Conservation (phyloP, 2,329 filamentous ascomycete species). For the Fusarium sp. region DNA sequence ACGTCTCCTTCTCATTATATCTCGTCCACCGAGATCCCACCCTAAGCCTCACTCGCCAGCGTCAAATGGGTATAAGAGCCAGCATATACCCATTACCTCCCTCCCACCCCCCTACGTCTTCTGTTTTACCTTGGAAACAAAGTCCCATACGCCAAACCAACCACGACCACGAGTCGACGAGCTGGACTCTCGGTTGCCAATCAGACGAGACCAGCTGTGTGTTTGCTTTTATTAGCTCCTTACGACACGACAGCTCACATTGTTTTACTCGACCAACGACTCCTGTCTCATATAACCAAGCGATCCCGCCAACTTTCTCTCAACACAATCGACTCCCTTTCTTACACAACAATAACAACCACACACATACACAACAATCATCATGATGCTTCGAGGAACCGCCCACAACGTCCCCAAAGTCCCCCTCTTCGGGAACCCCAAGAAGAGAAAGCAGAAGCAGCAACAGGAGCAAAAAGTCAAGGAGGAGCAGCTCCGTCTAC, state of each 20-base stretch:
- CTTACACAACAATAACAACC: neutral
- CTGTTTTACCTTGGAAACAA: slow-evolving; percentile 10
- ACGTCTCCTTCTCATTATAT: no score
- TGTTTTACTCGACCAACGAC: slow-evolving; percentile 26
- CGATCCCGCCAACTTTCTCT: slow-evolving; percentile 11
- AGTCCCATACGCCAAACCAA: neutral
- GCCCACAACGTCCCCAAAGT: slow-evolving; percentile 31
- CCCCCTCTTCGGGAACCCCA: slow-evolving; percentile 42
- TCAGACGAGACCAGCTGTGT: slow-evolving; percentile 26
- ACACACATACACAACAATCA: slow-evolving; percentile 4
- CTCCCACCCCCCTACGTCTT: slow-evolving; percentile 16
- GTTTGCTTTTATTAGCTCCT: slow-evolving; percentile 29
- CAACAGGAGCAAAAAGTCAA: slow-evolving; percentile 37
- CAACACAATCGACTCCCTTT: neutral
- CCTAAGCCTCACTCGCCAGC: no score
- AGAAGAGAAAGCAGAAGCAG: slow-evolving; percentile 44
- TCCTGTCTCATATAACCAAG: slow-evolving; percentile 13
- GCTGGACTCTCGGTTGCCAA: slow-evolving; percentile 34
- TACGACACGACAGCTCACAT: slow-evolving; percentile 27
- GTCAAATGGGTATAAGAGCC: no score
- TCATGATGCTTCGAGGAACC: slow-evolving; percentile 39
- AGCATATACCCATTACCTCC: slow-evolving; percentile 23
- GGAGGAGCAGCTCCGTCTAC: slow-evolving; percentile 37
- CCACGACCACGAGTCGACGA: slow-evolving; percentile 16
- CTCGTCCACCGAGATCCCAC: no score